A percentile compares a stretch with the other conserved stretches of the same genome.
phyloP scores from a whole-genome alignment of 495 filamentous ascomycete genomes.

The Aspergillus sclerotiicarbonarius region DNA sequence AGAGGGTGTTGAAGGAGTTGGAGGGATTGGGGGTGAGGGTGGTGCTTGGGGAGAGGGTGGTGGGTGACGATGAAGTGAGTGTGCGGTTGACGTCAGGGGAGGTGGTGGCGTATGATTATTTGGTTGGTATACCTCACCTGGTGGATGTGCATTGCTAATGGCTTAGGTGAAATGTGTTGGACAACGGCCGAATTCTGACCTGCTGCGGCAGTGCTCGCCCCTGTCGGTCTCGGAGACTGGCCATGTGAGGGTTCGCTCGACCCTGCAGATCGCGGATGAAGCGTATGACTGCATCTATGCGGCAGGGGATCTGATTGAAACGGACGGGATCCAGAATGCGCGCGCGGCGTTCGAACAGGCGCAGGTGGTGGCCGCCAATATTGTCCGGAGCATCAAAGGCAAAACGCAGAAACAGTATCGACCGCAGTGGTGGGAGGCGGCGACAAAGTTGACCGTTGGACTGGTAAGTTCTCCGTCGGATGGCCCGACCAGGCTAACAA shows the following conservation, averaged over 20 bases:
- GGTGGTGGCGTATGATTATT: constrained; percentile 18
- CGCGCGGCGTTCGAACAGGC: constrained; percentile 45
- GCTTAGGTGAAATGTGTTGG: constrained; percentile 24
- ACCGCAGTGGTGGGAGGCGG: constrained; percentile 22
- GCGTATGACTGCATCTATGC: constrained; percentile 42
- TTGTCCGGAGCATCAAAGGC: constrained; percentile 34
- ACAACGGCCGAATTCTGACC: constrained; percentile 22
- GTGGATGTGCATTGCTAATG: not conserved
- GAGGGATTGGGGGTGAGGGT: constrained; percentile 41
- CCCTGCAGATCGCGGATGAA: constrained; percentile 44
- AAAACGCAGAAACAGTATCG: constrained; percentile 15
- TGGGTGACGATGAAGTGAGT: constrained; percentile 8
- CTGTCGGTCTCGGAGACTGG: constrained; percentile 40
- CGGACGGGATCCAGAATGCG: no score
- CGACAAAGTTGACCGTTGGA: constrained; percentile 26
- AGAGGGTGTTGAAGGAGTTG: constrained; percentile 32
- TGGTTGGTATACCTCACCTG: constrained; percentile 15
- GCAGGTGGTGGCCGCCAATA: constrained; percentile 42
- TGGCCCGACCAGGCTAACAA: not conserved
- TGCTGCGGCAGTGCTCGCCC: constrained; percentile 9
- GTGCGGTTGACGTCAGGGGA: constrained; percentile 12
- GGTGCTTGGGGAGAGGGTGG: constrained; percentile 35
- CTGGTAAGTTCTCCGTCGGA: not conserved
- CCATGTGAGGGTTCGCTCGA: constrained; percentile 45
- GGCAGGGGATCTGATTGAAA: constrained; percentile 53